Evolutionary conservation across 352 stramenopile species (phyloP), one percentile per base, ranked within the genome.

Genomic region (Phytophthora capsici): DNA sequence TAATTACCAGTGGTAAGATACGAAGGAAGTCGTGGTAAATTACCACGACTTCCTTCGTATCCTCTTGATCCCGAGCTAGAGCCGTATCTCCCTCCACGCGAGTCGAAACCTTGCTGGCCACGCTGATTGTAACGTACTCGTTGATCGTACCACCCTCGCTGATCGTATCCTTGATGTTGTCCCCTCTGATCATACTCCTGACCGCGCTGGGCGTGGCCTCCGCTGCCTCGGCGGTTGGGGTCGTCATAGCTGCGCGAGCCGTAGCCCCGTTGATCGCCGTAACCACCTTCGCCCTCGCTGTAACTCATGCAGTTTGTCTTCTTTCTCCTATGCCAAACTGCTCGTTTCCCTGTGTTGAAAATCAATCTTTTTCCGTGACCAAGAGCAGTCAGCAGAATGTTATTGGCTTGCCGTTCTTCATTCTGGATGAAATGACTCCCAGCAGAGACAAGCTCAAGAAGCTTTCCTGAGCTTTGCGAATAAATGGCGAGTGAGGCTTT

Each of bases 241-340:
- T 63, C 53, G 7, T 69, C 69, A 12, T 77, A 71, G 14, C 63
- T 53, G 19, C 75, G 48, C 8, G 44, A 55, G 48, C 46, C 44
- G 37, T 65, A 59, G 26, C 57, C 47, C n/a, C 71, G 58, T 19
- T 75, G 66, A 45, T 83, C 67, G 51, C 72, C 28, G 30, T 68
- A 40, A 40, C 57, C 45, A 20, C 65, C 73, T n/a, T 66, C 52
- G 45, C 69, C 60, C 30, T 69, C 58, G n/a, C 70, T 72, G 47
- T 86, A 87, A 37, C 80, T 89, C 80, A 89, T 89, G 17, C 10
- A 7, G 8, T 37, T 25, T 51, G 23, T 36, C 37, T n/a, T n/a
- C 51, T 58, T 16, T 22, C 28, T 28, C 44, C 57, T 51, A 58
- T 58, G 22, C 46, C 13, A 6, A 63, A 45, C 37, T 58, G 28